Conservation (phyloP, 371 early-diverging fungal species). For the Mucor piriformis region DNA sequence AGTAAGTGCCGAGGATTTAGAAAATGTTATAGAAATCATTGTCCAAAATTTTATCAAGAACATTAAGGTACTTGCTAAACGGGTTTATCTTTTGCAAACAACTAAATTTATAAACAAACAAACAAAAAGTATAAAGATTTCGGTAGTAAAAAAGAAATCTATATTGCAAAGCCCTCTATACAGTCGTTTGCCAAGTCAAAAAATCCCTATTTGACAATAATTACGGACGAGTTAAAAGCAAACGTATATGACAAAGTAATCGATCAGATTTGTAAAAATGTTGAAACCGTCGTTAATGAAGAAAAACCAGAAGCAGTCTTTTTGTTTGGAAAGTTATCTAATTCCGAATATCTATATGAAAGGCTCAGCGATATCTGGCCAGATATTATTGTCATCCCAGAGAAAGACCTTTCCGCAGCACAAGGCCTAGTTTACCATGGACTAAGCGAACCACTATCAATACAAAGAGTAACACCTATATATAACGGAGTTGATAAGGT, state of each 20-base stretch:
- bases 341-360: constrained; percentile 4
- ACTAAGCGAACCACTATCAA: neutral
- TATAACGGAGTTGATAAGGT: neutral
- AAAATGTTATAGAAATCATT: neutral
- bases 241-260: constrained; percentile 11
- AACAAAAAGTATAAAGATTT: neutral
- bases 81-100: neutral
- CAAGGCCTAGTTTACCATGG: constrained; percentile 9
- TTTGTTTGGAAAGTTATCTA: constrained; percentile 7
- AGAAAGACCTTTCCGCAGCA: constrained; percentile 6
- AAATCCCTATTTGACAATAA: neutral
- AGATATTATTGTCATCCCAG: neutral
- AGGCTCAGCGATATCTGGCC: neutral
- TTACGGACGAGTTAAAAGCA: constrained; percentile 2
- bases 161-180: neutral
- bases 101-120: neutral
- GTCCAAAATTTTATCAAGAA: constrained; percentile 1
- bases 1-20: neutral
- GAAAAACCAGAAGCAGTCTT: neutral
- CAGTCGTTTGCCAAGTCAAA: neutral
- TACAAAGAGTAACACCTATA: constrained; percentile 6
- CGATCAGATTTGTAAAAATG: neutral
- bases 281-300: neutral
- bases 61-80: neutral
- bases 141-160: neutral